These are phyloP conservation scores for Beauveria caledonica DNA, from an alignment of 2,329 filamentous ascomycete species.

Conservation along the genomic window DNA sequence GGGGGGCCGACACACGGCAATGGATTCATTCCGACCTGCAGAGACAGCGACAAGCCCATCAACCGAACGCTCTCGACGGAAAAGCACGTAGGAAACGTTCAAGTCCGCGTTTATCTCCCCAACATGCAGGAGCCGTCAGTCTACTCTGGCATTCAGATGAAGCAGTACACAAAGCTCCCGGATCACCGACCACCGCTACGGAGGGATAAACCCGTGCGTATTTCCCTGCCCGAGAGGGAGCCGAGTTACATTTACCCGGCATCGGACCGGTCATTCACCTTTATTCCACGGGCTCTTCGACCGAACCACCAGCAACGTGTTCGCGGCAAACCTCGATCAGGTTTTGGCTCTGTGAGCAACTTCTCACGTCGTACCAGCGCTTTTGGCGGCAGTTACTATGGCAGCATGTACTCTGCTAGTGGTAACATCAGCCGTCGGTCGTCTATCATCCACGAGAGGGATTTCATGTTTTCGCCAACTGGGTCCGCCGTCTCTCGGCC, in stretches of 20 bases:
- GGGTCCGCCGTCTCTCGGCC: conserved; percentile 68
- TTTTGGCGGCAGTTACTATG: conserved; percentile 57
- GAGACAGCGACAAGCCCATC: conserved; percentile 55
- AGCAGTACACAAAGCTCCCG: conserved; percentile 87
- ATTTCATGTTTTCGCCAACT: conserved; percentile 71
- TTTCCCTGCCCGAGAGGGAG: conserved; percentile 72
- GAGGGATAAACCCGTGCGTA: conserved; percentile 90
- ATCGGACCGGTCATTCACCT: conserved; percentile 87
- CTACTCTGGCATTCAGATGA: conserved; percentile 71
- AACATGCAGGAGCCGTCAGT: conserved; percentile 62
- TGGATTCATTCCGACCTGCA: conserved; percentile 46
- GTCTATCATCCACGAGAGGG: conserved; percentile 60
- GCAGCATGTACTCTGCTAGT: conserved; percentile 79
- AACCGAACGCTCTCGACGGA: conserved; percentile 77
- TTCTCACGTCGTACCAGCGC: conserved; percentile 76
- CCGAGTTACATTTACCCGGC: conserved; percentile 89
- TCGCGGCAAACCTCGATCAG: conserved; percentile 61
- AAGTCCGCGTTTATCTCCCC: conserved; percentile 73
- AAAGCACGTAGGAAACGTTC: conserved; percentile 73
- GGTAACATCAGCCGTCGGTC: conserved; percentile 83
- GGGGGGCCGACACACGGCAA: conserved; percentile 48
- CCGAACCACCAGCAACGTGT: conserved; percentile 86
- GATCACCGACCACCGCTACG: conserved; percentile 90
- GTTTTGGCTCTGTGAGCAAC: conserved; percentile 57
- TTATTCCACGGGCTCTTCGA: conserved; percentile 87